These are phyloP conservation scores for Fusarium solani-melongenae DNA, from an alignment of 2,329 filamentous ascomycete species.

Conservation along the genomic window DNA sequence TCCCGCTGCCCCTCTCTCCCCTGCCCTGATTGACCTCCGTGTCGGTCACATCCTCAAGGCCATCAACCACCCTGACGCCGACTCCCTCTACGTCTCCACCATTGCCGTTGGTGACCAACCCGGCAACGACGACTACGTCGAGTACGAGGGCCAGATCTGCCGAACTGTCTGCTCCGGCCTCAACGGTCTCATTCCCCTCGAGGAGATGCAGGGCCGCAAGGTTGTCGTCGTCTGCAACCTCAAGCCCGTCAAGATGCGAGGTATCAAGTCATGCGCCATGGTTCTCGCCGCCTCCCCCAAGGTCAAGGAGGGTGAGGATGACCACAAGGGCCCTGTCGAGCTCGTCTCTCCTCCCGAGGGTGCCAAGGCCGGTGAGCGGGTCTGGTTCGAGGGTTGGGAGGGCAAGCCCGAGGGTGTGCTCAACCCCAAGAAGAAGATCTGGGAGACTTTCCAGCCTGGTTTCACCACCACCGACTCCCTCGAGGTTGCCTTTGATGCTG, in stretches of 20 bases:
- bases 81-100: slow-evolving; percentile 94
- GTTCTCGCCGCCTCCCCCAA: slow-evolving; percentile 93
- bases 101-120: slow-evolving; percentile 92
- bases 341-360: slow-evolving; percentile 85
- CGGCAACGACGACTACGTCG: slow-evolving; percentile 83
- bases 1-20: slow-evolving; percentile 80
- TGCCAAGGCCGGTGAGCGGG: slow-evolving; percentile 83
- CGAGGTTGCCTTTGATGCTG: slow-evolving; percentile 88
- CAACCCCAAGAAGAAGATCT: slow-evolving; percentile 99
- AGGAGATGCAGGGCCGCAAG: slow-evolving; percentile 97
- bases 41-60: slow-evolving; percentile 98
- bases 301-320: slow-evolving; percentile 82
- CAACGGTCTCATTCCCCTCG: slow-evolving; percentile 90
- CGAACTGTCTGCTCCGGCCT: slow-evolving; percentile 97
- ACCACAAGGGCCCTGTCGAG: slow-evolving; percentile 92
- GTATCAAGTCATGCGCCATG: slow-evolving; percentile 83
- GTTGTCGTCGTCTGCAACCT: slow-evolving; percentile 97
- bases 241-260: slow-evolving; percentile 99
- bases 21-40: slow-evolving; percentile 89
- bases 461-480: slow-evolving; percentile 88
- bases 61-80: slow-evolving; percentile 94
- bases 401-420: slow-evolving; percentile 92
- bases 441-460: slow-evolving; percentile 95
- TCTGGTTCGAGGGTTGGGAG: slow-evolving; percentile 94
- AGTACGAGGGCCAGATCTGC: slow-evolving; percentile 90